These are phyloP conservation scores for Syzygium malaccense DNA, from an alignment of 441 rosid genomes.

Conservation along the genomic window DNA sequence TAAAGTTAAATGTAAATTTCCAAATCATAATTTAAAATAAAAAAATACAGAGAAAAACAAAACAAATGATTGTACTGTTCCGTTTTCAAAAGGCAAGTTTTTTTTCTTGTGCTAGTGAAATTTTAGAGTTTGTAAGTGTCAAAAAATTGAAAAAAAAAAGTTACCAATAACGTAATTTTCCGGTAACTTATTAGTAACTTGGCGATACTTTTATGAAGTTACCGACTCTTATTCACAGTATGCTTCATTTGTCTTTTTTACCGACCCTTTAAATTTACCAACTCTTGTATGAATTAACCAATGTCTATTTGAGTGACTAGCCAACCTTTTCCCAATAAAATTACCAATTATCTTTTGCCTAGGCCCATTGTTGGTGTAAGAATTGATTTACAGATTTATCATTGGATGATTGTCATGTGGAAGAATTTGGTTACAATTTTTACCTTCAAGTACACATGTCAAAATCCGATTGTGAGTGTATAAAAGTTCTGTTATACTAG, in stretches of 20 bases:
- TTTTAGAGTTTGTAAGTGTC: background rate
- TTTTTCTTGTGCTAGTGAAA: background rate
- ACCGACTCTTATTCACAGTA: background rate
- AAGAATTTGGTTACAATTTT: background rate
- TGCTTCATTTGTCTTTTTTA: background rate
- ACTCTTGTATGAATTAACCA: background rate
- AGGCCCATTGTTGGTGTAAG: background rate
- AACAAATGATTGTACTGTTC: background rate
- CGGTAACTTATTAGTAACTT: background rate
- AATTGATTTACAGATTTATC: background rate
- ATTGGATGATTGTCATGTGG: background rate
- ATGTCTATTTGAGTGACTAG: background rate
- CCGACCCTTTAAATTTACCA: background rate
- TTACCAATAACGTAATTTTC: background rate
- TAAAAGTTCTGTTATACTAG: background rate
- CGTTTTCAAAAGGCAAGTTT: background rate
- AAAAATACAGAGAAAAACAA: background rate
- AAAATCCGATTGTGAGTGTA: background rate
- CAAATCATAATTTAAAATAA: background rate
- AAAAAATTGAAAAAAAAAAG: background rate
- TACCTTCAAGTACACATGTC: background rate
- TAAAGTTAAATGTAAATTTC: background rate
- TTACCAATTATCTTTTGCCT: background rate
- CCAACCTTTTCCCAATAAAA: background rate
- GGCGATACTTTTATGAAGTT: background rate